Evolutionary conservation across 1,284 basidiomycete genomes (phyloP).

Genomic region (Leucoagaricus sp.): DNA sequence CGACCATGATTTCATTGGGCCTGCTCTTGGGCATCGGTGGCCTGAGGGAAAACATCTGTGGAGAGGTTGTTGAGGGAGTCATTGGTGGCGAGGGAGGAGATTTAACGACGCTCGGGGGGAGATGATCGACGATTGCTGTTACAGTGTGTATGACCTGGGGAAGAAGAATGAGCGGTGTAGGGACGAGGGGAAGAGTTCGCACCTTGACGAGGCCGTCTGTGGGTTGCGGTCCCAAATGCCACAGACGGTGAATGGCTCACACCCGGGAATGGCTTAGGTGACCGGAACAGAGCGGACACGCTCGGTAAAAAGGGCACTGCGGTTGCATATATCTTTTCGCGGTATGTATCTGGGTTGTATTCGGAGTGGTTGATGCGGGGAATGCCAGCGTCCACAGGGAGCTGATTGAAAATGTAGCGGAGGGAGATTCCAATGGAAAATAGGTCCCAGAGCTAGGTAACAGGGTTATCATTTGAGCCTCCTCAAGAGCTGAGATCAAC

Average conservation of each 20-base stretch:
- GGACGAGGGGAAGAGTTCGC: constrained; percentile 53
- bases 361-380: constrained; percentile 73
- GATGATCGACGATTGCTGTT: constrained; percentile 80
- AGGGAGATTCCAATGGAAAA: constrained; percentile 93
- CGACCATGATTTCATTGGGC: no score
- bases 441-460: constrained; percentile 92
- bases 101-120: constrained; percentile 78
- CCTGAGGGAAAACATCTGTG: constrained; percentile 41
- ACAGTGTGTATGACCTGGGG: constrained; percentile 91
- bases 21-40: constrained; percentile 61
- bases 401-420: constrained; percentile 93
- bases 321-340: constrained; percentile 79
- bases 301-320: constrained; percentile 79
- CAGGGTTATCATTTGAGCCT: no score
- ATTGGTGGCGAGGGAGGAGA: constrained; percentile 56
- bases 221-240: constrained; percentile 86
- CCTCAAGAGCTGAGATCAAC: no score
- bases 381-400: constrained; percentile 60
- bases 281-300: constrained; percentile 58
- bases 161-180: constrained; percentile 6
- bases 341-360: constrained; percentile 57
- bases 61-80: constrained; percentile 60
- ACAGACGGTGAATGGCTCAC: constrained; percentile 81
- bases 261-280: constrained; percentile 51
- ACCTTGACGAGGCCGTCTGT: constrained; percentile 97